These are phyloP conservation scores for Boletus subparvulus DNA, from an alignment of 768 basidiomycete genomes.

Conservation along the genomic window DNA sequence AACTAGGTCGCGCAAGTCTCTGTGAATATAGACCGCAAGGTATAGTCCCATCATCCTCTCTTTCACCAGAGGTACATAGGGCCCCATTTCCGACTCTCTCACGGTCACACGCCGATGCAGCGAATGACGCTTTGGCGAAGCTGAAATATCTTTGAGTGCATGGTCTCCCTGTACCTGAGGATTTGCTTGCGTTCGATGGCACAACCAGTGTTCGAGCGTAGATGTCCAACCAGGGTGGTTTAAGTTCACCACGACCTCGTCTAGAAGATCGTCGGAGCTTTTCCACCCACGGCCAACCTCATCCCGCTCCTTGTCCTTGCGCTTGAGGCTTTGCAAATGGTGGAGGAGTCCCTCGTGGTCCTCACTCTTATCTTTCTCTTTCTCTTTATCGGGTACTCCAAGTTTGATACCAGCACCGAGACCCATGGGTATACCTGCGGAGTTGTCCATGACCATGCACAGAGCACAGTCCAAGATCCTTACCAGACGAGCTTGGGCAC, in stretches of 20 bases:
- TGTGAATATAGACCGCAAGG: slow-evolving; percentile 71
- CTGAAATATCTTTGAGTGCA: slow-evolving; percentile 33
- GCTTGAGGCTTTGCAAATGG: slow-evolving; percentile 29
- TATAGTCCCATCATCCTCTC: slow-evolving; percentile 92
- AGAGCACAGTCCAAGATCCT: background rate
- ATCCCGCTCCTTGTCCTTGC: slow-evolving; percentile 41
- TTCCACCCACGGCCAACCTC: slow-evolving; percentile 33
- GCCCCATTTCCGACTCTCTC: slow-evolving; percentile 56
- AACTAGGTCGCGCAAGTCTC: slow-evolving; percentile 63
- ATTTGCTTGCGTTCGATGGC: slow-evolving; percentile 36
- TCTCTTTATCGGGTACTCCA: slow-evolving; percentile 50
- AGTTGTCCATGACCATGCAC: background rate
- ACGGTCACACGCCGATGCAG: slow-evolving; percentile 42
- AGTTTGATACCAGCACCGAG: slow-evolving; percentile 75
- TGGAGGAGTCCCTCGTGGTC: slow-evolving; percentile 33
- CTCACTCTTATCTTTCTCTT: slow-evolving; percentile 33
- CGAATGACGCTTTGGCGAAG: slow-evolving; percentile 44
- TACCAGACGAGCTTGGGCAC: slow-evolving; percentile 78
- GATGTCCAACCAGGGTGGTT: slow-evolving; percentile 66
- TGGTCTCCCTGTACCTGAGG: slow-evolving; percentile 15
- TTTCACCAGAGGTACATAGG: slow-evolving; percentile 83
- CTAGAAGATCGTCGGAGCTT: slow-evolving; percentile 36
- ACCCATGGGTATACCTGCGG: slow-evolving; percentile 71
- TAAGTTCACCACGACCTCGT: slow-evolving; percentile 31
- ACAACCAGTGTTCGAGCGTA: slow-evolving; percentile 73